A percentile compares a stretch with the other conserved stretches of the same genome.
These are phyloP conservation scores for Trichoderma reesei DNA, from an alignment of 495 filamentous ascomycete genomes.

Conservation along the genomic window DNA sequence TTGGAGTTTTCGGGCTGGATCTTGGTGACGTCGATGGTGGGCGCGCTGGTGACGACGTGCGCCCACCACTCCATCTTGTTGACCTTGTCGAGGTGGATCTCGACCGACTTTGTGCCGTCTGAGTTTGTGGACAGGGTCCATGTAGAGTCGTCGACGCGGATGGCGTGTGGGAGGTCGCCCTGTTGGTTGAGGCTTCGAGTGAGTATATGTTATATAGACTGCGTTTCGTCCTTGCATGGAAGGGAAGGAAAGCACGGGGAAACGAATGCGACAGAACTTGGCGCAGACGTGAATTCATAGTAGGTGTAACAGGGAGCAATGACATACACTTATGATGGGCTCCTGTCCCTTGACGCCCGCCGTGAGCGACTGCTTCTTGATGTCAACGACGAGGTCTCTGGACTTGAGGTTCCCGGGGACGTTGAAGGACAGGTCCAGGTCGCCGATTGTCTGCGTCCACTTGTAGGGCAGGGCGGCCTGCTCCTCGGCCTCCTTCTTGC, in stretches of 20 bases:
- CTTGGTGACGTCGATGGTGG: conserved; percentile 87
- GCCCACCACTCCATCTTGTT: conserved; percentile 99
- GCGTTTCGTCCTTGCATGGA: background rate
- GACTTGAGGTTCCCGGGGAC: conserved; percentile 74
- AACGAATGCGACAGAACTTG: background rate
- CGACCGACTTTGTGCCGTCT: conserved; percentile 59
- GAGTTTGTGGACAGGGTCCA: conserved; percentile 79
- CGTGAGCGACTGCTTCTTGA: conserved; percentile 69
- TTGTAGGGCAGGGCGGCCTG: conserved; percentile 92
- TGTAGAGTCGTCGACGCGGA: conserved; percentile 76
- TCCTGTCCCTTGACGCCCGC: conserved; percentile 84
- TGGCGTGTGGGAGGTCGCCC: conserved; percentile 76
- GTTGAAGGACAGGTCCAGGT: conserved; percentile 67
- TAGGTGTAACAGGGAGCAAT: background rate
- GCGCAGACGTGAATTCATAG: background rate
- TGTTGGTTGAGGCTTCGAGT: conserved; percentile 25
- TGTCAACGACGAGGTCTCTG: conserved; percentile 71
- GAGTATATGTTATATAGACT: background rate
- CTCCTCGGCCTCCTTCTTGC: conserved; percentile 71
- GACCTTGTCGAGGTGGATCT: conserved; percentile 87
- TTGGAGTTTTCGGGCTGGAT: conserved; percentile 89
- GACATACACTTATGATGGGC: conserved; percentile 68
- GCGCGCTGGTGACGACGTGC: conserved; percentile 74
- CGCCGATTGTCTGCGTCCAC: conserved; percentile 92
- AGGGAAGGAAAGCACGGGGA: background rate